Conservation (phyloP, 176 grass and related monocot species). For the Typha latifolia region DNA sequence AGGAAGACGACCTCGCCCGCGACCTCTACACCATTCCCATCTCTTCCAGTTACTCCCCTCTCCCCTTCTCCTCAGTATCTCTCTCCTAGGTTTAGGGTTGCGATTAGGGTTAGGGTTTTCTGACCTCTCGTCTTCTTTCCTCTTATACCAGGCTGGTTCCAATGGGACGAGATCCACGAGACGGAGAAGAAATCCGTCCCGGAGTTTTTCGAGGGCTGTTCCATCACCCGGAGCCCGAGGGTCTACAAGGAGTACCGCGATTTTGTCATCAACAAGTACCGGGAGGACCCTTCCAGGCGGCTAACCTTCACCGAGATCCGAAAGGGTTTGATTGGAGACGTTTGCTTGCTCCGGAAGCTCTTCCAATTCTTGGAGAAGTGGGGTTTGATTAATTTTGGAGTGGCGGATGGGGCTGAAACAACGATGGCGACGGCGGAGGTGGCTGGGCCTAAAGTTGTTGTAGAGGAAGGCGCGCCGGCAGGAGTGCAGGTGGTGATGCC, state of each 20-base stretch:
- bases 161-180: constrained; percentile 91
- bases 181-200: constrained; percentile 53
- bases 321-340: constrained; percentile 63
- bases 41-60: constrained; percentile 25
- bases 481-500: constrained; percentile 31
- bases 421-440: constrained; percentile 1
- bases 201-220: constrained; percentile 85
- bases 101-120: constrained; percentile 6
- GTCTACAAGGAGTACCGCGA: constrained; percentile 97
- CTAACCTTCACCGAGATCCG: constrained; percentile 84
- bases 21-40: constrained; percentile 67
- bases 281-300: constrained; percentile 58
- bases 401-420: constrained; percentile 1
- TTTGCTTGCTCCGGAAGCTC: constrained; percentile 58
- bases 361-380: constrained; percentile 53
- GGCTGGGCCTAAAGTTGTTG: constrained; percentile 35
- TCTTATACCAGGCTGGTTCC: constrained; percentile 63
- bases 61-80: not conserved
- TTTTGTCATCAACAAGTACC: constrained; percentile 79
- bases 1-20: constrained; percentile 12
- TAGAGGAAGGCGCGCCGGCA: constrained; percentile 50
- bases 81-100: constrained; percentile 34
- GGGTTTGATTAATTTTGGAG: constrained; percentile 79
- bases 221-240: constrained; percentile 74
- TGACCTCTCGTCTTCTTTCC: not conserved